Conservation (phyloP, 1,284 basidiomycete species). For the Fomitopsis betulina region DNA sequence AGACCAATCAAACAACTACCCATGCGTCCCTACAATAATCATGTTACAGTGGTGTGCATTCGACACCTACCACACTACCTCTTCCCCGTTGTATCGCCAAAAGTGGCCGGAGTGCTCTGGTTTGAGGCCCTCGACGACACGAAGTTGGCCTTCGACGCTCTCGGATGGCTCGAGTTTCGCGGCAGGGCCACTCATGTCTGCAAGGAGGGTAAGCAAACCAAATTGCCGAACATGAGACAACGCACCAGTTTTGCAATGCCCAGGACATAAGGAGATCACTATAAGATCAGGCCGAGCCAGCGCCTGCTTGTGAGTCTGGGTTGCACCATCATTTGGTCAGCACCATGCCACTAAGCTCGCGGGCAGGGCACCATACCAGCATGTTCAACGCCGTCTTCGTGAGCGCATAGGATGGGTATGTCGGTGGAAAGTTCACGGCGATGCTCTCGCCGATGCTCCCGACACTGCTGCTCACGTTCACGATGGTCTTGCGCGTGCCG, state of each 20-base stretch:
- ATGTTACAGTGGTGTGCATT: no score
- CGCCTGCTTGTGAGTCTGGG: conserved; percentile 29
- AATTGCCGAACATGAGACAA: no score
- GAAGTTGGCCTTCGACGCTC: conserved; percentile 18
- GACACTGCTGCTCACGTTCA: conserved; percentile 28
- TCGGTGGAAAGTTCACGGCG: background rate
- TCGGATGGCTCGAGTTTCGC: conserved; percentile 23
- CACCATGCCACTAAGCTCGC: no score
- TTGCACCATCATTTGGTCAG: no score
- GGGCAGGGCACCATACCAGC: no score
- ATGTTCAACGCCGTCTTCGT: no score
- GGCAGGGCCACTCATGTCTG: conserved; percentile 25
- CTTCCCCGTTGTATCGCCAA: conserved; percentile 19
- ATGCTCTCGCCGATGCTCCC: conserved; percentile 22
- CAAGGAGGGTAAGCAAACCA: background rate
- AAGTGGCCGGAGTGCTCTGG: conserved; percentile 21
- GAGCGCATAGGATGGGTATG: no score
- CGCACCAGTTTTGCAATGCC: conserved; percentile 29
- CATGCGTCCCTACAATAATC: no score
- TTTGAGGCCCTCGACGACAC: conserved; percentile 15
- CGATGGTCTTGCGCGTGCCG: conserved; percentile 27
- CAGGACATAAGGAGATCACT: conserved; percentile 15
- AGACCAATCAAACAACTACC: no score
- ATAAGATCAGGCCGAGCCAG: conserved; percentile 15
- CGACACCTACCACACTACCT: no score